Percentiles rank a stretch among this genome's conserved stretches.
Conservation (phyloP, 805 yeast species). For the Candida succiphila region DNA sequence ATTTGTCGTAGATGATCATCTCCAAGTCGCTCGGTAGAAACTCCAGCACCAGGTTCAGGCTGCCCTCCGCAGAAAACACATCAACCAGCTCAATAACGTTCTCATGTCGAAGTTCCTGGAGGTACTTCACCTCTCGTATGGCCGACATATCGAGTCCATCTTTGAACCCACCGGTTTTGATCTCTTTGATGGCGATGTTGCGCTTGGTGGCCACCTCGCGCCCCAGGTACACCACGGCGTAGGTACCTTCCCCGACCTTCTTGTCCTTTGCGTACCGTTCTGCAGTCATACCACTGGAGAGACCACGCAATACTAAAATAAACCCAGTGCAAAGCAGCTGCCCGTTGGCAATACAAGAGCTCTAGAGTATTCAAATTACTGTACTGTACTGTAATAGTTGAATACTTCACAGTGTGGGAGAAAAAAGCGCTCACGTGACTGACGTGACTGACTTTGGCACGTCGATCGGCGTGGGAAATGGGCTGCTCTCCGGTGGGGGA, state of each 20-base stretch:
- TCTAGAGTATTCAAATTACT: too few relatives aligned
- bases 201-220: constrained; percentile 44
- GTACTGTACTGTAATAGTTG: too few relatives aligned
- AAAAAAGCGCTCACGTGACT: background rate
- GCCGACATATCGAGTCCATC: constrained; percentile 99
- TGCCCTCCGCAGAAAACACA: constrained; percentile 60
- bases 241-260: constrained; percentile 98
- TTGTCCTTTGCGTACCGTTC: constrained; percentile 40
- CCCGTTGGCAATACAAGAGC: too few relatives aligned
- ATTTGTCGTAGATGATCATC: constrained; percentile 72
- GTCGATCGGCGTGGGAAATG: too few relatives aligned
- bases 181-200: constrained; percentile 86
- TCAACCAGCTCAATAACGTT: constrained; percentile 86
- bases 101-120: constrained; percentile 69
- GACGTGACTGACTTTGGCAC: background rate
- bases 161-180: constrained; percentile 86
- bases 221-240: constrained; percentile 92
- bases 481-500: too few relatives aligned
- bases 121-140: constrained; percentile 80
- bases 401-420: too few relatives aligned
- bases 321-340: too few relatives aligned
- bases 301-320: too few relatives aligned
- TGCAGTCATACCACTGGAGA: constrained; percentile 9
- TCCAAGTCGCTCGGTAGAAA: constrained; percentile 90
- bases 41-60: constrained; percentile 82